A percentile compares a stretch with the other conserved stretches of the same genome.
Evolutionary conservation across 257 asterid genomes (phyloP).

Genomic region (Apocynum venetum): DNA sequence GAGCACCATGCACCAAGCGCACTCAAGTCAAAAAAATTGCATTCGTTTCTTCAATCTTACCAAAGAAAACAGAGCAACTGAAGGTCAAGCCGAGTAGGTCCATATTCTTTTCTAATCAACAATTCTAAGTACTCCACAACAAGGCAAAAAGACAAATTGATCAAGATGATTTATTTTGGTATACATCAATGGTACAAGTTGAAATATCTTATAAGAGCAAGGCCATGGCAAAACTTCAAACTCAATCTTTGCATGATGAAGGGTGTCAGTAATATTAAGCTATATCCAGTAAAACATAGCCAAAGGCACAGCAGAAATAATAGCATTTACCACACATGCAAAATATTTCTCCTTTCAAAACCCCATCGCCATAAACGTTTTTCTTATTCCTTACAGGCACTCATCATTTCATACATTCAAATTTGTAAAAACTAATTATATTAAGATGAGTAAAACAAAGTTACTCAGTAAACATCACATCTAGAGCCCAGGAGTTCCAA

Average conservation of each 20-base stretch:
- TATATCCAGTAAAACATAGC: neutral
- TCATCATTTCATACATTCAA: neutral
- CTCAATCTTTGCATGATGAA: neutral
- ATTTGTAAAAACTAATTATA: neutral
- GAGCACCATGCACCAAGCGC: neutral
- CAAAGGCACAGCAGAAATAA: neutral
- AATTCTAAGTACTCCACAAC: neutral
- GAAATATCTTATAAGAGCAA: neutral
- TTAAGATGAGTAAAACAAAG: neutral
- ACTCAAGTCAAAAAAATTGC: neutral
- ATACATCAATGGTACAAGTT: neutral
- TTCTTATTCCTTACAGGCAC: neutral
- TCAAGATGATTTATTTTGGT: neutral
- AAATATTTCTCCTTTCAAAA: neutral
- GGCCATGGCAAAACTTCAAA: neutral
- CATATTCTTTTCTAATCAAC: neutral
- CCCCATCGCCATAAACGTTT: neutral
- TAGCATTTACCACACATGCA: neutral
- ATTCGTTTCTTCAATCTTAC: neutral
- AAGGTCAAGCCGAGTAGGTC: neutral
- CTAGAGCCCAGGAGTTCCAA: neutral
- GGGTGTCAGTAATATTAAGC: neutral
- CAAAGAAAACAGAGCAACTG: neutral
- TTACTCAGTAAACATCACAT: neutral
- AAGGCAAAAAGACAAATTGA: neutral